phyloP scores from a whole-genome alignment of 352 stramenopile species.

The Hyaloperonospora arabidopsidis region DNA sequence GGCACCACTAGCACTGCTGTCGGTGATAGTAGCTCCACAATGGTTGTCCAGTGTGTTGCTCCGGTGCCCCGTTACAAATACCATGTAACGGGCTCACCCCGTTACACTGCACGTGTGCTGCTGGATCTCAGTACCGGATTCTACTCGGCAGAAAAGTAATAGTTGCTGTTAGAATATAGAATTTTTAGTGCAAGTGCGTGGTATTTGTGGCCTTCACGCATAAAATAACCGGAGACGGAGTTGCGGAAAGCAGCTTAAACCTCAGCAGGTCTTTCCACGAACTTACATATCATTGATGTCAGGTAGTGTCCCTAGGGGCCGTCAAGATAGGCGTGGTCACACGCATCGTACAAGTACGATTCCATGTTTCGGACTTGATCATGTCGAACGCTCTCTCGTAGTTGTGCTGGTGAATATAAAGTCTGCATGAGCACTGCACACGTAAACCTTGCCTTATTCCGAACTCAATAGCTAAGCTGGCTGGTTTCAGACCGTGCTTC shows the following conservation, averaged over 20 bases:
- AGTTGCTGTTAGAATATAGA: too few relatives aligned
- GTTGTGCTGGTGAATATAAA: conserved; percentile 89
- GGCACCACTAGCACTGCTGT: too few relatives aligned
- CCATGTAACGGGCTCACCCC: too few relatives aligned
- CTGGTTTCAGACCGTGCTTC: conserved; percentile 52
- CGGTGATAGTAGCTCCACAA: too few relatives aligned
- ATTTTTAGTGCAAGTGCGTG: conserved; percentile 85
- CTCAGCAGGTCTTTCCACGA: conserved; percentile 51
- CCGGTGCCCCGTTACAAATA: too few relatives aligned
- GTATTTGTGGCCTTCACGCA: conserved; percentile 77
- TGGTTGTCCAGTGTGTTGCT: too few relatives aligned
- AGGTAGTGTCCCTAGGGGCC: conserved; percentile 83
- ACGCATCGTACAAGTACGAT: conserved; percentile 70
- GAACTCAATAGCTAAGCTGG: conserved; percentile 72
- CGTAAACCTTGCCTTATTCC: conserved; percentile 75
- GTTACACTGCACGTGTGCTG: too few relatives aligned
- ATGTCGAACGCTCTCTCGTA: conserved; percentile 85
- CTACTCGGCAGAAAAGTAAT: too few relatives aligned
- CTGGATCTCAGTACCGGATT: conserved; percentile 70
- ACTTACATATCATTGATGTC: conserved; percentile 69
- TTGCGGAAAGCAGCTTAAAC: conserved; percentile 83
- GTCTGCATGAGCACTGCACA: conserved; percentile 72
- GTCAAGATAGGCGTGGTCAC: conserved; percentile 86
- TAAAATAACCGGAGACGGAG: conserved; percentile 82
- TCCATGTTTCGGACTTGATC: conserved; percentile 52